Conservation (phyloP, 306 rosid genomes). For the Sindora glabra region DNA sequence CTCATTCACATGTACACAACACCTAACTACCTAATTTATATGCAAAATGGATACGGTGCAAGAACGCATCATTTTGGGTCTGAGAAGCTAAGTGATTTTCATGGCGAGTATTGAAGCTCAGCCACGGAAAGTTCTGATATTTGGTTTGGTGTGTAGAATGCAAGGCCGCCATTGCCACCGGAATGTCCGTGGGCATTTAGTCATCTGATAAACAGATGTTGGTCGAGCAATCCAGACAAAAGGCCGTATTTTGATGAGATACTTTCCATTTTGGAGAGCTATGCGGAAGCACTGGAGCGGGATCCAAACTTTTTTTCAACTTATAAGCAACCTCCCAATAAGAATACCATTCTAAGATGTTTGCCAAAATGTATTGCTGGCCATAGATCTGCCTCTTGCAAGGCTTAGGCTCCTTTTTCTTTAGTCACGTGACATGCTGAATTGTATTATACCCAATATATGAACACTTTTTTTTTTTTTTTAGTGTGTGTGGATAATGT, state of each 20-base stretch:
- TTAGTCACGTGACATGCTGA: too few relatives aligned
- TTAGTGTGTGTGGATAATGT: too few relatives aligned
- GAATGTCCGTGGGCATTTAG: conserved; percentile 74
- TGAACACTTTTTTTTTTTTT: too few relatives aligned
- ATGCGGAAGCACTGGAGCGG: conserved; percentile 40
- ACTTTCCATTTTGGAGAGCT: conserved; percentile 54
- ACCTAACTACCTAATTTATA: conserved; percentile 10
- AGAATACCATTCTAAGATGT: conserved; percentile 36
- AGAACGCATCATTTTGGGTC: too few relatives aligned
- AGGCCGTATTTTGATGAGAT: conserved; percentile 82
- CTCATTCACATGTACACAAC: conserved; percentile 26
- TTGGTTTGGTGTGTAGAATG: conserved; percentile 59
- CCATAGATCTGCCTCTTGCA: conserved; percentile 31
- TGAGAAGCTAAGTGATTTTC: too few relatives aligned
- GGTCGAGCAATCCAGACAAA: conserved; percentile 68
- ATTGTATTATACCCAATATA: too few relatives aligned
- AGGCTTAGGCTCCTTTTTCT: too few relatives aligned
- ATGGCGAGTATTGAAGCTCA: too few relatives aligned
- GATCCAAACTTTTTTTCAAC: conserved; percentile 66
- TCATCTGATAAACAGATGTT: conserved; percentile 67
- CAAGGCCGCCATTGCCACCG: conserved; percentile 83
- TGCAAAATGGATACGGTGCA: too few relatives aligned
- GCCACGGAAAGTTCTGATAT: too few relatives aligned
- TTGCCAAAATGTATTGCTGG: conserved; percentile 41
- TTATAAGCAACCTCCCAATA: conserved; percentile 18